These are phyloP conservation scores for Scheffersomyces illinoinensis DNA, from an alignment of 1,139 yeast genomes.

Conservation along the genomic window DNA sequence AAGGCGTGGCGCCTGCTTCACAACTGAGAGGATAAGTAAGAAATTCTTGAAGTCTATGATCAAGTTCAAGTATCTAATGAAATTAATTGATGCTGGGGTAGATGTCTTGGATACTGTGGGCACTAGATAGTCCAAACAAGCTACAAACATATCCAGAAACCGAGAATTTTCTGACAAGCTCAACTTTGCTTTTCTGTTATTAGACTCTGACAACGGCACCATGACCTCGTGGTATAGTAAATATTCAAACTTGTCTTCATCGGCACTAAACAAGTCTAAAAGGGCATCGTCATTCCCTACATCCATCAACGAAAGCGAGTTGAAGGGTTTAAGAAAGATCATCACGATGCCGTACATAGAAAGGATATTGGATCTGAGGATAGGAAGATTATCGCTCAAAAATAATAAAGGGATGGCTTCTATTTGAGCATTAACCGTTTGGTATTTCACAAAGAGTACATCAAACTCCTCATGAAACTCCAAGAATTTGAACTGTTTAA, in stretches of 20 bases:
- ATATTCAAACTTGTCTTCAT: conserved; percentile 16
- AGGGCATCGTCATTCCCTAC: conserved; percentile 18
- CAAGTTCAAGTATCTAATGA: conserved; percentile 18
- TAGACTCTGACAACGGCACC: conserved; percentile 13
- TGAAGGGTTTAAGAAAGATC: conserved; percentile 31
- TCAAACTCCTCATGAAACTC: conserved; percentile 26
- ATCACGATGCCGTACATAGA: conserved; percentile 26
- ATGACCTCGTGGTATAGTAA: conserved; percentile 18
- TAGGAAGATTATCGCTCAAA: conserved; percentile 5
- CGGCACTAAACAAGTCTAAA: conserved; percentile 19
- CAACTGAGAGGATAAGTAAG: conserved; percentile 27
- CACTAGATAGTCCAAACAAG: neutral
- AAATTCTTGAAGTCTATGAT: conserved; percentile 33
- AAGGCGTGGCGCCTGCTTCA: conserved; percentile 21
- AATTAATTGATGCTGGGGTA: neutral
- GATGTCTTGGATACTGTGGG: neutral
- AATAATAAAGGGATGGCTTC: conserved; percentile 3
- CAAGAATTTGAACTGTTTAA: conserved; percentile 25
- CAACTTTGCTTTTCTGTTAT: neutral
- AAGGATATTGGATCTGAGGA: conserved; percentile 21
- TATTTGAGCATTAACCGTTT: conserved; percentile 1
- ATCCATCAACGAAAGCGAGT: conserved; percentile 23
- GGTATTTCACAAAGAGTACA: conserved; percentile 11
- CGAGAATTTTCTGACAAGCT: neutral
- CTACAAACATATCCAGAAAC: neutral